Base-by-base conservation (phyloP, 2,329 filamentous ascomycete genomes). In the Arthrobotrys iridis region DNA sequence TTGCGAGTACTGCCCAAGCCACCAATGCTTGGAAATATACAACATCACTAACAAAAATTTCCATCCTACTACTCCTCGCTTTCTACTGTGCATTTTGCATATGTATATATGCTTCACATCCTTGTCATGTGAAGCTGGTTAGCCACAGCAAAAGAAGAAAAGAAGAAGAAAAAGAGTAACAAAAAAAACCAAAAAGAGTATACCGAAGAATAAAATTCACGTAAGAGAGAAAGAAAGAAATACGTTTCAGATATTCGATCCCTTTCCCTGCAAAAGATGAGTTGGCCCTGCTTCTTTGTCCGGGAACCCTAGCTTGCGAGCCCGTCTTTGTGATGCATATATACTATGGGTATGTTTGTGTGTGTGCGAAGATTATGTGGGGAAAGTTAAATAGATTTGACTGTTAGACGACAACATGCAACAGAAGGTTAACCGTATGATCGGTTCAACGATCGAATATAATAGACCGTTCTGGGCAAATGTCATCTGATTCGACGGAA, bases 211-310 rank as follows among this genome's bases (percentile, higher is more conserved):
- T 35, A 13, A 33, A 50, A 50, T 30, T 35, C 30, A n/a, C n/a
- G n/a, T 35, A 50, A 15, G 40, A 43, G 28, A 11, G 10, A 35
- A 55, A 35, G 48, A 15, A 55, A 55, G 33, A 33, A 7, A 55
- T 55, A 55, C 48, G 48, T 55, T 55, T 55, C 48, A 55, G 48
- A 55, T 55, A 22, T 50, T 50, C 46, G 13, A n/a, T 50, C 26
- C 46, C 5, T 50, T 18, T 50, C n/a, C n/a, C n/a, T n/a, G n/a
- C n/a, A n/a, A n/a, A n/a, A 55, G 48, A n/a, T 55, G 48, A 55
- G 48, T 55, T 55, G 48, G 48, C 48, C 48, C 30, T 55, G 48
- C 48, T 22, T 22, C 15, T 22, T 18, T 20, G 22, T 33, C 48
- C 48, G 15, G 48, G 48, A 55, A 55, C 35, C 48, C 48, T 55